A percentile compares a stretch with the other conserved stretches of the same genome.
Evolutionary conservation across 257 asterid genomes (phyloP).

Genomic region (Salvia miltiorrhiza): DNA sequence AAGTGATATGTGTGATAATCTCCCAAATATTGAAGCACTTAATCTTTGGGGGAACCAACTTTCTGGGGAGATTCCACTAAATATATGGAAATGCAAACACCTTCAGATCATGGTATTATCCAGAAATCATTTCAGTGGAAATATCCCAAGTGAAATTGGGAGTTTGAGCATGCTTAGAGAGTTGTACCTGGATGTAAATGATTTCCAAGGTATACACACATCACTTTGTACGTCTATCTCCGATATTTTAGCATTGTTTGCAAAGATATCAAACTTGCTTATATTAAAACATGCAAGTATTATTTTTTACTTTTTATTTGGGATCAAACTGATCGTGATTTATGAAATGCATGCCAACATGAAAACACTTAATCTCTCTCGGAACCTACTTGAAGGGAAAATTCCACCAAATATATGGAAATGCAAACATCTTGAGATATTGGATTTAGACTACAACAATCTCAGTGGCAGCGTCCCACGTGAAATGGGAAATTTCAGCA

Average conservation of each 20-base stretch:
- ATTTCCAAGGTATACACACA: too few species aligned
- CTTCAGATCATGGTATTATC: background rate
- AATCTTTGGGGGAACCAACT: background rate
- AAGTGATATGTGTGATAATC: background rate
- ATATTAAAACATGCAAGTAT: too few species aligned
- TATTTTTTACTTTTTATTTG: too few species aligned
- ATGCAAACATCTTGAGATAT: background rate
- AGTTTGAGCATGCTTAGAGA: background rate
- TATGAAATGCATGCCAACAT: too few species aligned
- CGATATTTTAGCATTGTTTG: too few species aligned
- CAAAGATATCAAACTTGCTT: too few species aligned
- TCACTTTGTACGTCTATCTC: too few species aligned
- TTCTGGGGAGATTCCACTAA: background rate
- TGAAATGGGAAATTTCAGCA: background rate
- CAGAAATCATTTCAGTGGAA: background rate
- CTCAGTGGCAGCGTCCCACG: background rate
- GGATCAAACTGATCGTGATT: too few species aligned
- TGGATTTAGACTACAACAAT: background rate
- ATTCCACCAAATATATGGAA: background rate
- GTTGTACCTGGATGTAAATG: background rate
- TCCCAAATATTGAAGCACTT: background rate
- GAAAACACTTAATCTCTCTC: background rate
- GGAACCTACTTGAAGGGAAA: background rate
- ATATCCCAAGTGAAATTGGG: background rate
- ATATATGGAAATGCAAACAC: background rate